phyloP scores from a whole-genome alignment of 805 yeast species.

The Ogataea methylovora region DNA sequence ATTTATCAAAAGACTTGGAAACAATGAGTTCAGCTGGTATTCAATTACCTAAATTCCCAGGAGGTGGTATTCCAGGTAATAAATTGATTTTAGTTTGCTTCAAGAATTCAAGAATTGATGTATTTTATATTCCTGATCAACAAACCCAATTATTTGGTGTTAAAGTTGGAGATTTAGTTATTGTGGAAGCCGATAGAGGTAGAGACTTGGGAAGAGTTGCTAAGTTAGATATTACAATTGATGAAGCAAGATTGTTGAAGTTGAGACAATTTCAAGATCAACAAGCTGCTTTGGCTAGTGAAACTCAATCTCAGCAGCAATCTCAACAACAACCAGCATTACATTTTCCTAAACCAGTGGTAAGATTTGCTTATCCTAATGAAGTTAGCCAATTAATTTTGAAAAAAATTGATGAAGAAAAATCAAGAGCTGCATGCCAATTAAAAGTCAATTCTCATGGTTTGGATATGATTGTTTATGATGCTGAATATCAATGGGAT shows the following conservation, averaged over 20 bases:
- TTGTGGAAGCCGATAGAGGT: constrained; percentile 83
- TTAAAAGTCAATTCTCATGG: constrained; percentile 45
- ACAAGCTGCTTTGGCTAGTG: constrained; percentile 48
- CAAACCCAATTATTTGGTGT: constrained; percentile 18
- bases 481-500: constrained; percentile 84
- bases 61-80: constrained; percentile 20
- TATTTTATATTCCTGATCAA: constrained; percentile 50
- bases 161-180: constrained; percentile 57
- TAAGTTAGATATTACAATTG: constrained; percentile 47
- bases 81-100: constrained; percentile 60
- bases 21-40: constrained; percentile 9
- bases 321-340: constrained; percentile 34
- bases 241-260: constrained; percentile 63
- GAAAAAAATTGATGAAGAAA: constrained; percentile 62
- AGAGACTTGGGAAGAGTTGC: constrained; percentile 65
- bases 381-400: constrained; percentile 52
- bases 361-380: constrained; percentile 52
- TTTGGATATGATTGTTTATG: constrained; percentile 53
- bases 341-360: constrained; percentile 61
- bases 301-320: constrained; percentile 15
- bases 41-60: constrained; percentile 25
- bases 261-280: constrained; percentile 64
- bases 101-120: constrained; percentile 75
- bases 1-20: constrained; percentile 16
- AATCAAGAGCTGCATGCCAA: constrained; percentile 56